Conservation (phyloP, 768 basidiomycete species). For the Gloeopeniophorella convolvens region DNA sequence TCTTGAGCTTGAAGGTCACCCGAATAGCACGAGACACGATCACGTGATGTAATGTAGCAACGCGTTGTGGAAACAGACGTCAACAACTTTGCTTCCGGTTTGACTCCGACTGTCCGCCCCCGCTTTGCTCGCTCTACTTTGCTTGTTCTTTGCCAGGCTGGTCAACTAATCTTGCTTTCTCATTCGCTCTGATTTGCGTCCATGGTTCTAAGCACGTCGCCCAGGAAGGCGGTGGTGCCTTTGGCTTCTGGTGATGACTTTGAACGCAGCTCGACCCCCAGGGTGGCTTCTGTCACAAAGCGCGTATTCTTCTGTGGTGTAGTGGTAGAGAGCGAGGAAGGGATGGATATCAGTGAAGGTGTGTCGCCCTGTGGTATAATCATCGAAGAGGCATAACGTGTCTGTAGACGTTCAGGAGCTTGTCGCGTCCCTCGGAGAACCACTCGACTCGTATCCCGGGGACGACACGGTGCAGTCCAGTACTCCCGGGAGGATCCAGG, state of each 20-base stretch:
- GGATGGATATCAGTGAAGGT: constrained; percentile 65
- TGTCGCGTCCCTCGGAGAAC: constrained; percentile 68
- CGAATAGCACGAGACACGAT: constrained; percentile 18
- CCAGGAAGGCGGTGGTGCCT: constrained; percentile 68
- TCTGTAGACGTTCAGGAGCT: constrained; percentile 27
- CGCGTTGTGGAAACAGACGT: constrained; percentile 16
- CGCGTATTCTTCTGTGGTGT: constrained; percentile 89
- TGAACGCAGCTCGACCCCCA: constrained; percentile 33
- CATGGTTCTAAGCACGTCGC: constrained; percentile 66
- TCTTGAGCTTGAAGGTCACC: no score
- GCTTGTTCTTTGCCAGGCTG: no score
- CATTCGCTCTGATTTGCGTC: not conserved
- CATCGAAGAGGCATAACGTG: not conserved
- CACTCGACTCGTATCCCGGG: constrained; percentile 47
- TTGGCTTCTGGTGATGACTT: constrained; percentile 63
- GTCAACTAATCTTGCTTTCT: not conserved
- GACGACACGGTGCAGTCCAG: constrained; percentile 37
- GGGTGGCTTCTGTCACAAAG: constrained; percentile 46
- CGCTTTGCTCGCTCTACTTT: no score
- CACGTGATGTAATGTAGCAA: constrained; percentile 8
- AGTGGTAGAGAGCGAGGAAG: constrained; percentile 78
- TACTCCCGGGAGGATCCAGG: constrained; percentile 29
- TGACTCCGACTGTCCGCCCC: no score
- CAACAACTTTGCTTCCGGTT: no score
- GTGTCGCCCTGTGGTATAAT: constrained; percentile 18